Base-by-base conservation (phyloP, 257 asterid species). In the Solanum megistacrolobum region DNA sequence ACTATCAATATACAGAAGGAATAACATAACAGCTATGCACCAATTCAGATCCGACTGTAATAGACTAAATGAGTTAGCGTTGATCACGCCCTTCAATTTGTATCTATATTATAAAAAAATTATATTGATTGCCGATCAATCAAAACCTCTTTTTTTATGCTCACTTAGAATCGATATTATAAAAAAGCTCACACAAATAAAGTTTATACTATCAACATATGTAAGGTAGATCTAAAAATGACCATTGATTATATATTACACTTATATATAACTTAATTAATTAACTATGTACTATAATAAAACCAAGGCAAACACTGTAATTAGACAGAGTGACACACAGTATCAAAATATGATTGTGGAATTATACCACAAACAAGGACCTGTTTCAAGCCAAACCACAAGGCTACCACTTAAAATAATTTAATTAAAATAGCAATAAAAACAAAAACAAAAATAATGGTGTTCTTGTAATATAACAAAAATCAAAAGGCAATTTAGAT, bases 381-480 rank as follows among this genome's bases (percentile, higher is more conserved):
- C 76, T 82, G 86, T 82, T 82, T 32, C n/a, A 74, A 31, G 69
- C 69, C 84, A 32, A 46, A 76, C 85, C 89, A 76, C 85, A 85
- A 89, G 69, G 36, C 31, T 21, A 82, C 43, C 69, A 82, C 86
- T 82, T 5, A 82, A 48, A 82, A 29, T 29, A 29, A 82, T 9
- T 48, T 48, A 82, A 29, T 48, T 20, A 83, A 85, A 82, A 20
- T 9, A 35, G 39, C 27, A 29, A 25, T 18, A 73, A 32, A 29
- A 29, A 29, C 20, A 36, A 32, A 75, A 73, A 74, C 21, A 73
- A 25, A 43, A 84, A 79, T 1, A 39, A 89, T 92, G 94, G 94
- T 91, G 82, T 88, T 87, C 12, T 23, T 39, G 91, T 14, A 65
- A 91, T 75, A 89, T 13, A 16, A 7, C 83, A 27, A 13, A 91